Conservation (phyloP, 805 yeast genomes). For the Yamadazyma scolyti region DNA sequence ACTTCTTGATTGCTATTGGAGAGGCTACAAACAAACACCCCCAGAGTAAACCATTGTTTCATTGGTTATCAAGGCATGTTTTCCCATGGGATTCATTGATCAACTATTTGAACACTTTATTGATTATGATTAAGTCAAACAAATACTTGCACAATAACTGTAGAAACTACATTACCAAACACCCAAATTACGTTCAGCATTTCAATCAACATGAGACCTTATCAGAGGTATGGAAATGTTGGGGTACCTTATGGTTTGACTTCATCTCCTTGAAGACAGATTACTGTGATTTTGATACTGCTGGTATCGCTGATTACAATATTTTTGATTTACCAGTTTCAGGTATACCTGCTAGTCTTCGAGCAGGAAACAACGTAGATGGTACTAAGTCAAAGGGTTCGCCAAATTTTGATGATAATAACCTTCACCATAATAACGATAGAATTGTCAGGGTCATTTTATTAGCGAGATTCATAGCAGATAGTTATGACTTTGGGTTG, state of each 20-base stretch:
- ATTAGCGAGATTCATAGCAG: constrained; percentile 50
- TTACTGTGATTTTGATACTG: constrained; percentile 42
- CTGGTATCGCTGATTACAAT: constrained; percentile 53
- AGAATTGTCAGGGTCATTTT: constrained; percentile 50
- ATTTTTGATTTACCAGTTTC: constrained; percentile 65
- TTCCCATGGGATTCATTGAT: constrained; percentile 70
- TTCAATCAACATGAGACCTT: constrained; percentile 59
- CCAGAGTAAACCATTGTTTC: constrained; percentile 43
- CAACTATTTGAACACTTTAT: constrained; percentile 57
- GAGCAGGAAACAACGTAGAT: constrained; percentile 7
- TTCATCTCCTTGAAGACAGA: constrained; percentile 51
- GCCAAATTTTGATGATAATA: constrained; percentile 13
- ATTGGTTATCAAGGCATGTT: constrained; percentile 48
- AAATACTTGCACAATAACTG: constrained; percentile 20
- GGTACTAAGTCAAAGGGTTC: constrained; percentile 17
- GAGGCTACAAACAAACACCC: constrained; percentile 48
- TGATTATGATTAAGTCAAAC: constrained; percentile 30
- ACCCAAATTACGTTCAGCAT: constrained; percentile 42
- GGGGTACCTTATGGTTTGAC: constrained; percentile 85
- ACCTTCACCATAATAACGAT: constrained; percentile 39
- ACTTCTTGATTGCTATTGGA: constrained; percentile 64
- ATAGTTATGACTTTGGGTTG: constrained; percentile 52
- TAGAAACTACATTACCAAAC: constrained; percentile 15
- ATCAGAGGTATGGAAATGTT: constrained; percentile 79
- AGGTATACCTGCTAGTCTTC: constrained; percentile 36